These are phyloP conservation scores for Gynostemma pentaphyllum DNA, from an alignment of 306 rosid species.

Conservation along the genomic window DNA sequence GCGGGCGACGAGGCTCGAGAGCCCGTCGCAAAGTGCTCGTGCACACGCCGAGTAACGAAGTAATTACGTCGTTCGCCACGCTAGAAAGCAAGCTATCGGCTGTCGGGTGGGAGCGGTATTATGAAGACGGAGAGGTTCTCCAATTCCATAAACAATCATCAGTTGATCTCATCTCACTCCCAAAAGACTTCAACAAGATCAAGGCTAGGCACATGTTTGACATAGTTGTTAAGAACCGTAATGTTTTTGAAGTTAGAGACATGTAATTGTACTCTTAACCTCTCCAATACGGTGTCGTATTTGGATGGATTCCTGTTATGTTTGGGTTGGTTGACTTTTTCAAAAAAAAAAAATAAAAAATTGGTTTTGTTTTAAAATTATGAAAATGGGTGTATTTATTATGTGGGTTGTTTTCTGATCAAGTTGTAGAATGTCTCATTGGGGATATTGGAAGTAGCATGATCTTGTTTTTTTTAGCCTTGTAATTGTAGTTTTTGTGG, in stretches of 20 bases:
- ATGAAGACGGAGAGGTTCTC: slow-evolving; percentile 66
- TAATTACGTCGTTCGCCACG: slow-evolving; percentile 36
- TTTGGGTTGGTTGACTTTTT: too few species aligned
- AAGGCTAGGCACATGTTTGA: slow-evolving; percentile 91
- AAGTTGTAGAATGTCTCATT: too few species aligned
- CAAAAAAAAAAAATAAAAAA: too few species aligned
- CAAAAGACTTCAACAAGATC: slow-evolving; percentile 59
- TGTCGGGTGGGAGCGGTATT: slow-evolving; percentile 82
- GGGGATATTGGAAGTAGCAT: too few species aligned
- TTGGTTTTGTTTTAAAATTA: too few species aligned
- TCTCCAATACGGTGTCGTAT: too few species aligned
- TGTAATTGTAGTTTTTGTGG: too few species aligned
- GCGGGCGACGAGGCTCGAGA: too few species aligned
- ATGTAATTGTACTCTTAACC: slow-evolving; percentile 30
- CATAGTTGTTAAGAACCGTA: slow-evolving; percentile 82
- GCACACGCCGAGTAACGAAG: slow-evolving; percentile 53
- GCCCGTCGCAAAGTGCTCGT: slow-evolving; percentile 74
- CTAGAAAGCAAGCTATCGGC: slow-evolving; percentile 41
- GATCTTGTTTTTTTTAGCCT: too few species aligned
- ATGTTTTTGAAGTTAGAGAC: slow-evolving; percentile 75
- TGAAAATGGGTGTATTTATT: too few species aligned
- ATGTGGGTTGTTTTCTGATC: too few species aligned
- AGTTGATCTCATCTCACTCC: slow-evolving; percentile 77
- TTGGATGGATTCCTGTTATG: too few species aligned
- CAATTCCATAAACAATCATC: slow-evolving; percentile 81